Conservation (phyloP, 768 basidiomycete genomes). For the Pleurotus platypus region DNA sequence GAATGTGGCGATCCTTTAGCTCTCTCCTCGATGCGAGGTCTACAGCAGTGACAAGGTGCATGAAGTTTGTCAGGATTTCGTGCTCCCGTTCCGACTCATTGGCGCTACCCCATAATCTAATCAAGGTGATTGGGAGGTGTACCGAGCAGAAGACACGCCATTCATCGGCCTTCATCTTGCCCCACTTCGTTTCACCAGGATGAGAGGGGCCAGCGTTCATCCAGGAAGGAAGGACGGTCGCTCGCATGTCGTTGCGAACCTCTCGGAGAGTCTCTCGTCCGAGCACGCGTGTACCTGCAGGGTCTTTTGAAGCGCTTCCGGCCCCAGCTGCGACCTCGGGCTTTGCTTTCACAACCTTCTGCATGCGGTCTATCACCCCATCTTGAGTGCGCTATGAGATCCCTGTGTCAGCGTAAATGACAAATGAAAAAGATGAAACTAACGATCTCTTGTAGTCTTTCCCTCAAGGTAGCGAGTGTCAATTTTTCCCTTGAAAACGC, state of each 20-base stretch:
- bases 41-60: conserved; percentile 23
- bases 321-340: no score
- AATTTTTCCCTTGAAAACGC: no score
- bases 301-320: no score
- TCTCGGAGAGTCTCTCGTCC: not conserved
- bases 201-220: conserved; percentile 15
- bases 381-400: no score
- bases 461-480: no score
- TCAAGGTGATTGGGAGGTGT: conserved; percentile 28
- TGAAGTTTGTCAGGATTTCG: conserved; percentile 24
- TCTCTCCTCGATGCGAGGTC: conserved; percentile 14
- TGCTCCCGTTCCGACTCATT: conserved; percentile 7
- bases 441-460: no score
- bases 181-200: conserved; percentile 18
- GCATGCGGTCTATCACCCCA: no score
- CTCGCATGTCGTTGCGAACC: conserved; percentile 16
- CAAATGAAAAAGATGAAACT: no score
- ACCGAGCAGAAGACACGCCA: conserved; percentile 28
- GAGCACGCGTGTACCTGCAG: not conserved
- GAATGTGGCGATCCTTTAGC: conserved; percentile 9
- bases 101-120: conserved; percentile 27
- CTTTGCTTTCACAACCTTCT: no score
- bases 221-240: conserved; percentile 22
- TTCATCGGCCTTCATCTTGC: conserved; percentile 31
- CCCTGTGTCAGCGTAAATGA: no score